A percentile compares a stretch with the other conserved stretches of the same genome.
These are phyloP conservation scores for Penicilliopsis zonata DNA, from an alignment of 495 filamentous ascomycete species.

Conservation along the genomic window DNA sequence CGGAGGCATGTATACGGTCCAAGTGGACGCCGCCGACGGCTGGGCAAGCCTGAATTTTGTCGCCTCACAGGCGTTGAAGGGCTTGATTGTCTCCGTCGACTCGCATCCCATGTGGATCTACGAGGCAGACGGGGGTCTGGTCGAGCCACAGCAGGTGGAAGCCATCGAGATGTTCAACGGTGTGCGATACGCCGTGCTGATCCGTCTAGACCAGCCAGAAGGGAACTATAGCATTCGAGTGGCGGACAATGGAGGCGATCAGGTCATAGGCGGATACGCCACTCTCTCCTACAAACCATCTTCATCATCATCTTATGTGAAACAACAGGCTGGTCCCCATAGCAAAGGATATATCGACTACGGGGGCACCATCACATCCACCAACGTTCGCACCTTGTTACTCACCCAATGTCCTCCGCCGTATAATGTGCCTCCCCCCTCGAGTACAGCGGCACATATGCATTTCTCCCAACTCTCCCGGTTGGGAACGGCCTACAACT, in stretches of 20 bases:
- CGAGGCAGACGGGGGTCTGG: constrained; percentile 13
- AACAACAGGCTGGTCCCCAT: background rate
- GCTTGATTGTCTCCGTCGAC: constrained; percentile 18
- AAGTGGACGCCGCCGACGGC: constrained; percentile 10
- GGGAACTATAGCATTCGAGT: constrained; percentile 11
- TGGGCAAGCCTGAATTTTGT: constrained; percentile 31
- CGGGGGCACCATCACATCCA: constrained; percentile 11
- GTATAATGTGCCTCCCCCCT: constrained; percentile 15
- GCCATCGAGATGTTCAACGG: constrained; percentile 8
- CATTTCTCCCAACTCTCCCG: constrained; percentile 12
- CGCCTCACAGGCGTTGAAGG: constrained; percentile 13
- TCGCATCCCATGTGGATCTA: constrained; percentile 14
- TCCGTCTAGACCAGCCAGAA: constrained; percentile 10
- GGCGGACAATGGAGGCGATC: constrained; percentile 7
- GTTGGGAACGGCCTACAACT: constrained; percentile 16
- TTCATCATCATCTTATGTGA: constrained; percentile 4
- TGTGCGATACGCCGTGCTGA: constrained; percentile 10
- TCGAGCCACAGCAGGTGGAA: constrained; percentile 9
- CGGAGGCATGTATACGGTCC: constrained; percentile 11
- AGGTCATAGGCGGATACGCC: constrained; percentile 9
- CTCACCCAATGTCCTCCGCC: constrained; percentile 9
- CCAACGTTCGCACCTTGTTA: constrained; percentile 15
- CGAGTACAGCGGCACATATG: constrained; percentile 13
- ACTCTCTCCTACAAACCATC: constrained; percentile 10
- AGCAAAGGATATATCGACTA: constrained; percentile 16